A percentile compares a stretch with the other conserved stretches of the same genome.
Evolutionary conservation across 345 rosid species (phyloP).

Genomic region (Aegle marmelos): DNA sequence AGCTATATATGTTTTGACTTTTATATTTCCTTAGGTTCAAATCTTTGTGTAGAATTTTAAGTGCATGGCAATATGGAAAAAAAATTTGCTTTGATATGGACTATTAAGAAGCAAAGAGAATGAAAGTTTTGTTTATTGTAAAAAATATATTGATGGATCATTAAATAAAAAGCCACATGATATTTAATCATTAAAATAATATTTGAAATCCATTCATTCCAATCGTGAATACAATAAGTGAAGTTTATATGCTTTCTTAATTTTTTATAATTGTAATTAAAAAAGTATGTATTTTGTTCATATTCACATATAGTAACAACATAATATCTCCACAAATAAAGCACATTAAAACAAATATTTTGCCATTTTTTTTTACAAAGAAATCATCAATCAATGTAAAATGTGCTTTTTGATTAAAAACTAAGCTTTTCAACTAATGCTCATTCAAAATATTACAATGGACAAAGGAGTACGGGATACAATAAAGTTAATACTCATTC

Average conservation of each 20-base stretch:
- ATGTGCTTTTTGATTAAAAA: not conserved
- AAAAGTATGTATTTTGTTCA: no score
- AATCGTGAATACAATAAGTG: not conserved
- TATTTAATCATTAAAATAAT: not conserved
- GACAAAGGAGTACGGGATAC: not conserved
- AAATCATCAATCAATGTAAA: not conserved
- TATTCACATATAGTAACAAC: not conserved
- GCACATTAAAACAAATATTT: not conserved
- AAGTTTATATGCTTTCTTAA: not conserved
- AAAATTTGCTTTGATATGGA: slow-evolving; percentile 9
- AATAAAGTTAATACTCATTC: not conserved
- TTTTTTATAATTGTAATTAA: not conserved
- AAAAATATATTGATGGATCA: not conserved
- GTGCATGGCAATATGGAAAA: slow-evolving; percentile 41
- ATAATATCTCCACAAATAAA: not conserved
- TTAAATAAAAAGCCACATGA: not conserved
- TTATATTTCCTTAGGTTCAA: slow-evolving; percentile 29
- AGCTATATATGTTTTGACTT: no score
- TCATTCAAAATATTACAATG: not conserved
- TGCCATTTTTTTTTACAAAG: not conserved
- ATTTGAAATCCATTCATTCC: not conserved
- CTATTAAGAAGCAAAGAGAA: not conserved
- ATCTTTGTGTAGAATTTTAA: slow-evolving; percentile 45
- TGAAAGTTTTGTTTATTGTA: not conserved
- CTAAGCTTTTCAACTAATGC: not conserved